Conservation (phyloP, 139 green algal species). For the Chlorella sorokiniana region DNA sequence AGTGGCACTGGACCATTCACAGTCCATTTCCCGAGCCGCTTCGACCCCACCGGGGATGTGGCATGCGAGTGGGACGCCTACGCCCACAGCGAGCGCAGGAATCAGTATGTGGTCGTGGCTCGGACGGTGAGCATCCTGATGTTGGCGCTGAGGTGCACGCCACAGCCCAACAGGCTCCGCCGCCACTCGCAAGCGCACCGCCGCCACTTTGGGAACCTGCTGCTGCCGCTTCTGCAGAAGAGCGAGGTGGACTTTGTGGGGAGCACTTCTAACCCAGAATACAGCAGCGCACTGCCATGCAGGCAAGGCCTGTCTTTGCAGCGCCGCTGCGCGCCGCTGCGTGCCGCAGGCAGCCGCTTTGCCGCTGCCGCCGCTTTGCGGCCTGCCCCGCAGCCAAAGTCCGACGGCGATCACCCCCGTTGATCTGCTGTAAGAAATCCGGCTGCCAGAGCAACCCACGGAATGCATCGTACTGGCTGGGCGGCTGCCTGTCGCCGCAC, state of each 20-base stretch:
- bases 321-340: background rate
- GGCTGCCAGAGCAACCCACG: constrained; percentile 31
- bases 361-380: background rate
- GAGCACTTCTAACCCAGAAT: constrained; percentile 35
- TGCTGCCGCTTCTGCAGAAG: background rate
- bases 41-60: constrained; percentile 27
- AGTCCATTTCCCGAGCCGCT: constrained; percentile 44
- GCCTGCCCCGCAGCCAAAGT: constrained; percentile 31
- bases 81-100: constrained; percentile 28
- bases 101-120: constrained; percentile 43
- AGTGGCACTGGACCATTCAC: constrained; percentile 13
- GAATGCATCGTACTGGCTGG: constrained; percentile 38
- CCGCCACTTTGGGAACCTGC: background rate
- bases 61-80: constrained; percentile 37
- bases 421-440: constrained; percentile 31
- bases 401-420: constrained; percentile 28
- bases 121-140: constrained; percentile 32
- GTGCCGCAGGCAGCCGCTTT: background rate
- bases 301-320: constrained; percentile 1
- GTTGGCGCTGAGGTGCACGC: background rate
- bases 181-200: background rate
- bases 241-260: constrained; percentile 41
- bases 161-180: background rate
- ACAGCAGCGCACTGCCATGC: constrained; percentile 24
- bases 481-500: background rate